These are phyloP conservation scores for Mycena olivaceomarginata DNA, from an alignment of 768 basidiomycete genomes.

Conservation along the genomic window DNA sequence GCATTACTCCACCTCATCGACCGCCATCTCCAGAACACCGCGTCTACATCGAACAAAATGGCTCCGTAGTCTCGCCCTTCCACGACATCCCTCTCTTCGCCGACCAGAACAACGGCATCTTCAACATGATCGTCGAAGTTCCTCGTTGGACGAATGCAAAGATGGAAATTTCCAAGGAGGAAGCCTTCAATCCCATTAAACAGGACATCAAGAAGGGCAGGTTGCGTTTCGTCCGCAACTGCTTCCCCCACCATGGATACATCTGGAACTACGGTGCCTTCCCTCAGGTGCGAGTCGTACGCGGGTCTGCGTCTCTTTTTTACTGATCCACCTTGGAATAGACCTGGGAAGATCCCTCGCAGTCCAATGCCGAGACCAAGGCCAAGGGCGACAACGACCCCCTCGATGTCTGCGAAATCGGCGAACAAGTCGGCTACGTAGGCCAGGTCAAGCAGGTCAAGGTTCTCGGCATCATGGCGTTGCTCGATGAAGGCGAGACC, in stretches of 20 bases:
- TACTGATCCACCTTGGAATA: slow-evolving; percentile 55
- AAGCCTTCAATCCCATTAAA: slow-evolving; percentile 99
- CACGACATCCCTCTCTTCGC: slow-evolving; percentile 99
- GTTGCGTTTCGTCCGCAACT: slow-evolving; percentile 98
- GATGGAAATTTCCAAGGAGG: slow-evolving; percentile 99
- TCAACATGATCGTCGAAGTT: slow-evolving; percentile 99
- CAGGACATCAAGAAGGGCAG: slow-evolving; percentile 99
- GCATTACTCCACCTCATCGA: slow-evolving; percentile 43
- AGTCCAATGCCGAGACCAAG: slow-evolving; percentile 96
- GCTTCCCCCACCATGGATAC: slow-evolving; percentile 99
- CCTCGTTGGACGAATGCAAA: slow-evolving; percentile 99
- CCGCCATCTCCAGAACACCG: slow-evolving; percentile 84
- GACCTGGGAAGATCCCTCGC: slow-evolving; percentile 98
- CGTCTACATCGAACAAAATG: slow-evolving; percentile 94
- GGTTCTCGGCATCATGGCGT: slow-evolving; percentile 99
- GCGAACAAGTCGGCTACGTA: slow-evolving; percentile 97
- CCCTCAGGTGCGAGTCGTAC: slow-evolving; percentile 82
- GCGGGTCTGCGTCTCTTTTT: slow-evolving; percentile 1
- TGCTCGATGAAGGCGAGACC: slow-evolving; percentile 99
- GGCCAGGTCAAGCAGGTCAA: slow-evolving; percentile 99
- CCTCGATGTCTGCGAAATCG: slow-evolving; percentile 99
- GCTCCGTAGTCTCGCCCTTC: slow-evolving; percentile 88
- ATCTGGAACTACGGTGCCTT: slow-evolving; percentile 99
- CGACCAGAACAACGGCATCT: slow-evolving; percentile 94
- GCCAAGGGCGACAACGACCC: slow-evolving; percentile 99